Evolutionary conservation across 2,329 filamentous ascomycete genomes (phyloP), one percentile per base, ranked within the genome.

Genomic region (Scytalidium lignicola): DNA sequence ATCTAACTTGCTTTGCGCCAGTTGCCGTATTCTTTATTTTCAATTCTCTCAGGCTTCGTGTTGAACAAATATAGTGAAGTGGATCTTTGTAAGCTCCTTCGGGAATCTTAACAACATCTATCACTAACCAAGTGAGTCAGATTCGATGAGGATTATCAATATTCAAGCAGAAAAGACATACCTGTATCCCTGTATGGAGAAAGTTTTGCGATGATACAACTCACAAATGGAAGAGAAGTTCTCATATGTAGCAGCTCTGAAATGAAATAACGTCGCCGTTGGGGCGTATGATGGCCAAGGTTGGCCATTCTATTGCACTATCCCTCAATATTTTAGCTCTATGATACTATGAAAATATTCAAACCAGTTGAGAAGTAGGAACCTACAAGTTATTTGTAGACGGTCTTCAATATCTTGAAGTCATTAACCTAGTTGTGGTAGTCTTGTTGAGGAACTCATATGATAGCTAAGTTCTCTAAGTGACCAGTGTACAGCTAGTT

Each of bases 211-310:
- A 64, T 42, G n/a, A 53, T 42, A 40, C 50, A 59, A 37, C 40
- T 51, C 23, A 61, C 45, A 18, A 57, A 32, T 2, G 59, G 51
- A 46, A 63, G 57, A 7, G 57, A 54, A 21, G 22, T 51, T 49
- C 56, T 57, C 49, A 65, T 23, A 19, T 42, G 19, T n/a, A 64
- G 49, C 44, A 65, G 47, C 46, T 65, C 59, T 18, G 55, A 52
- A 20, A 51, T 26, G 4, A 51, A 40, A 50, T 65, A 65, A 26
- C 56, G 54, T 40, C 47, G 53, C 22, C 48, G 37, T 13, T 45
- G 12, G 5, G 32, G 32, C 8, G 5, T 13, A 5, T 15, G 8
- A 37, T 9, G 4, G 15, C 15, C 32, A 17, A n/a, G 32, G 32
- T 37, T 17, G 12, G 32, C 32, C 32, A 37, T 37, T 17, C 5